Evolutionary conservation across 176 grass and related monocot genomes (phyloP), one percentile per base, ranked within the genome.

Genomic region (Carex pumila): DNA sequence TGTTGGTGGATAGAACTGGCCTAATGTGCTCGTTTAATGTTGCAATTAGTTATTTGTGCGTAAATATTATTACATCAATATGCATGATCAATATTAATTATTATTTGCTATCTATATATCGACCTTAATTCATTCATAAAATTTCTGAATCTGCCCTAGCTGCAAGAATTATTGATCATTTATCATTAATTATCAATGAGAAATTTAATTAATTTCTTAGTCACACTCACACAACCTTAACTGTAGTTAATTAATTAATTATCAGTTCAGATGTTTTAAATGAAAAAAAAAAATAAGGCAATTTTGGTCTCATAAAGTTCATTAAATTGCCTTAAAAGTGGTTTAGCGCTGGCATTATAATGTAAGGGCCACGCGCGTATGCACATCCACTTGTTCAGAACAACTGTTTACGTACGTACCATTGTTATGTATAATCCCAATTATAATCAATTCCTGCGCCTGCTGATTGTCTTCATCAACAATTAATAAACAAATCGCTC

Each of bases 241-340:
- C 32, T 69, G 11, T 68, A 37, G 7, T 17, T 25, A 25, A 25
- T 25, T 25, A 25, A 25, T 25, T 25, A 25, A 25, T 25, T 68
- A 65, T 8, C 65, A 69, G 32, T 37, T 70, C 66, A 41, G 36
- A 70, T n/a, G 18, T 8, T 17, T 17, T 3, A 43, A 41, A 41
- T 70, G 6, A 70, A 43, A 43, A 43, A 70, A 36, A 37, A 17
- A 2, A 71, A 71, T 3, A 31, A 17, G 45, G 22, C 12, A 55
- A 54, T 56, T 30, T 45, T 71, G 67, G 6, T 32, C 50, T 77
- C 15, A n/a, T 19, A 18, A 39, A 14, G 50, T 56, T 56, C 50
- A 77, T 77, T 77, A 77, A 53, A 77, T 56, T 31, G 12, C 25
- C 45, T 54, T 30, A 76, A 55, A 55, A 76, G 71, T 31, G 71